phyloP scores from a whole-genome alignment of 108 stramenopile species.

The Nitzschia putrida region DNA sequence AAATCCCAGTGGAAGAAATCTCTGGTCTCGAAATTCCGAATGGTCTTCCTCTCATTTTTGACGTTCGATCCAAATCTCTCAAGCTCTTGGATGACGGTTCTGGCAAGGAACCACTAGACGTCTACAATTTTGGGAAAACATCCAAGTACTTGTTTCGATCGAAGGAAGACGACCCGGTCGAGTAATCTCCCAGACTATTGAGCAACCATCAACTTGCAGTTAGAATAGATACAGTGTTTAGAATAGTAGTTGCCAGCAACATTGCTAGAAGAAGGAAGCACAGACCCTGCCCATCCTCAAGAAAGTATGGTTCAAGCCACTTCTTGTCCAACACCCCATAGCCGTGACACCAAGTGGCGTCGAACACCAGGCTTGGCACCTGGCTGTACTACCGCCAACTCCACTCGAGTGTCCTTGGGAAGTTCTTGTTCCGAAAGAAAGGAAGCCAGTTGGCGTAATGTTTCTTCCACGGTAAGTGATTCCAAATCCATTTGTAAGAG shows the following conservation, averaged over 20 bases:
- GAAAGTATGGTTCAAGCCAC: too few species aligned
- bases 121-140: constrained; percentile 84
- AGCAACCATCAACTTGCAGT: too few species aligned
- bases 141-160: constrained; percentile 75
- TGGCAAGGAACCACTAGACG: constrained; percentile 77
- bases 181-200: too few species aligned
- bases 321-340: not conserved
- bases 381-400: constrained; percentile 19
- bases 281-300: too few species aligned
- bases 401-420: constrained; percentile 18
- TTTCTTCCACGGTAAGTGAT: not conserved
- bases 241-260: too few species aligned
- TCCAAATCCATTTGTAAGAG: constrained; percentile 20
- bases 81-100: constrained; percentile 87
- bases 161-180: too few species aligned
- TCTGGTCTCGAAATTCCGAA: constrained; percentile 94
- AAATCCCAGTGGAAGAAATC: constrained; percentile 92
- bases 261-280: too few species aligned
- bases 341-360: constrained; percentile 1
- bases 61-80: constrained; percentile 73
- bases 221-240: too few species aligned
- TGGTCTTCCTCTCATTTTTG: constrained; percentile 93
- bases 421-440: constrained; percentile 15
- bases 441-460: constrained; percentile 8
- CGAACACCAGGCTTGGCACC: not conserved